Base-by-base conservation (phyloP, 1,284 basidiomycete genomes). In the Puccinia sorghi region DNA sequence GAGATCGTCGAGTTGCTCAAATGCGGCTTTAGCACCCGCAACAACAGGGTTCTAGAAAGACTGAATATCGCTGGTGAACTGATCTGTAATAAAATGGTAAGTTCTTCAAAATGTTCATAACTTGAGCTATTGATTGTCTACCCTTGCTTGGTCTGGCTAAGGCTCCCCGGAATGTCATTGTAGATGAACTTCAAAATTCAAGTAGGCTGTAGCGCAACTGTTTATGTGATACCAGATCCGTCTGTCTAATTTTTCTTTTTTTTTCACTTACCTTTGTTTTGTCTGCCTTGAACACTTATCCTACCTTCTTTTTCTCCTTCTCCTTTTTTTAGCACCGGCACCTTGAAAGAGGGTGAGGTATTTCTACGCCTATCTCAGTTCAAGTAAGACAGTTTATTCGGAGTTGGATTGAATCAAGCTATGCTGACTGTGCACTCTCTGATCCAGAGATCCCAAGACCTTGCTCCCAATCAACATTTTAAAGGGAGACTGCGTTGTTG, bases 191-290 rank as follows among this genome's bases (percentile, higher is more conserved):
- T 78, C 56, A 78, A 78, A 43, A 20, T 78, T 13, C 46, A 41
- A 56, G 56, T 78, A 2, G 52, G 64, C 13, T 37, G 37, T n/a
- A 78, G 75, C 20, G 67, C 56, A 48, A 54, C 50, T 27, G 67
- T 78, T 59, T 78, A 54, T 32, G 75, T 50, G 25, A 78, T 78
- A 66, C 75, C 75, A 22, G 75, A 78, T 37, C 75, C 75, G 75
- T 78, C 70, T 20, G 75, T n/a, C 27, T 37, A 25, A 11, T 25
- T 15, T 20, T 2, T 46, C 37, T 59, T 15, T 46, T n/a, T 7
- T 52, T n/a, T 1, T 15, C 11, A 22, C 46, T 48, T n/a, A 27
- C 20, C n/a, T 41, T 37, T 13, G 39, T 52, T 39, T 13, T 39
- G 27, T 48, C 48, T 46, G 13, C 52, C 32, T 52, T 64, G 27